phyloP scores from a whole-genome alignment of 352 stramenopile species.

The Peronospora belbahrii region DNA sequence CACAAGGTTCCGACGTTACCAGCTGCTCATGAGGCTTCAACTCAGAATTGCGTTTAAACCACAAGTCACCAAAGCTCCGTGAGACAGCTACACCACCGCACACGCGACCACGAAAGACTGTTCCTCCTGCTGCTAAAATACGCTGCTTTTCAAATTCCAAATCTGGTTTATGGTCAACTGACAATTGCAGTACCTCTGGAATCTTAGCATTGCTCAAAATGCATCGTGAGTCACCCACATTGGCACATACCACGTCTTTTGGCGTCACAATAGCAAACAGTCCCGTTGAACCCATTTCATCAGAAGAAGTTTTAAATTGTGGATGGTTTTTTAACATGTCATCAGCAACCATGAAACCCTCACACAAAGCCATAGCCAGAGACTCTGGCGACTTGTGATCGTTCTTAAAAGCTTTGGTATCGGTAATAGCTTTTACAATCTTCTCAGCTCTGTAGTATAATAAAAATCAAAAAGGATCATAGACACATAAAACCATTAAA shows the following conservation, averaged over 20 bases:
- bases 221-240: conserved; percentile 82
- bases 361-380: conserved; percentile 60
- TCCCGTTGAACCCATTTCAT: conserved; percentile 79
- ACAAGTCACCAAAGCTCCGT: conserved; percentile 82
- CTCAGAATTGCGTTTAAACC: conserved; percentile 79
- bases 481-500: too few relatives aligned
- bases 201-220: conserved; percentile 71
- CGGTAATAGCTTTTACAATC: conserved; percentile 55
- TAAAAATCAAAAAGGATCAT: conserved; percentile 1
- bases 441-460: conserved; percentile 75
- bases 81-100: conserved; percentile 80
- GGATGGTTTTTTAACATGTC: conserved; percentile 67
- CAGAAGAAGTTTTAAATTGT: conserved; percentile 47
- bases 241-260: conserved; percentile 73
- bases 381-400: conserved; percentile 63
- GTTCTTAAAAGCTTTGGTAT: conserved; percentile 67
- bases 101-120: conserved; percentile 77
- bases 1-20: conserved; percentile 76
- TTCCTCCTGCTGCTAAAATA: conserved; percentile 75
- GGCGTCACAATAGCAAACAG: conserved; percentile 77
- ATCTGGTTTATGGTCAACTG: conserved; percentile 82
- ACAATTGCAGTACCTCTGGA: conserved; percentile 70
- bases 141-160: conserved; percentile 82
- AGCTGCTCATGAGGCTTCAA: conserved; percentile 80
- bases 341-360: conserved; percentile 68